Evolutionary conservation across 148 eudicot species (phyloP).

Genomic region (Cornus florida): DNA sequence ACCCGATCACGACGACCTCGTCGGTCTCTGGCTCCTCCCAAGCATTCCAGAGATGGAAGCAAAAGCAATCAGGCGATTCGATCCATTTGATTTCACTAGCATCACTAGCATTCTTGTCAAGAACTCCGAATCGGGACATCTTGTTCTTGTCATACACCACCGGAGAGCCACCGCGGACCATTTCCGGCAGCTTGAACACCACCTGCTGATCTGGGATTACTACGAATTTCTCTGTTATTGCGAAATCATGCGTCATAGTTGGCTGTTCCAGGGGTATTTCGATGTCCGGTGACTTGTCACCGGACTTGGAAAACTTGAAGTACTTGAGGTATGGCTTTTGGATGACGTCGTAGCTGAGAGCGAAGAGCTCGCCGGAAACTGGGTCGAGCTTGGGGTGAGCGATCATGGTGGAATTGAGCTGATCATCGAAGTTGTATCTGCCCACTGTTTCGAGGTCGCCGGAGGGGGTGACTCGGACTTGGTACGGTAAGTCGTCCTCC

Average conservation of each 20-base stretch:
- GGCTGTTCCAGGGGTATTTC: conserved; percentile 31
- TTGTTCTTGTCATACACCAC: conserved; percentile 35
- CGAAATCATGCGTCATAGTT: conserved; percentile 52
- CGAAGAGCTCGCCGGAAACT: conserved; percentile 34
- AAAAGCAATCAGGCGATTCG: conserved; percentile 35
- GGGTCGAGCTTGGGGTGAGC: conserved; percentile 51
- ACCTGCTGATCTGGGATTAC: conserved; percentile 45
- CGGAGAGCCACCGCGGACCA: conserved; percentile 45
- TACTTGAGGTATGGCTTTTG: conserved; percentile 41
- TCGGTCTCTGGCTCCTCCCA: conserved; percentile 46
- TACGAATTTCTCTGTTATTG: conserved; percentile 41
- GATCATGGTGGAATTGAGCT: conserved; percentile 29
- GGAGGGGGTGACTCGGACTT: conserved; percentile 19
- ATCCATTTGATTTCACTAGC: conserved; percentile 30
- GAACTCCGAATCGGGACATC: conserved; percentile 32
- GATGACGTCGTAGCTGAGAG: conserved; percentile 39
- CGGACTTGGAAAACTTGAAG: conserved; percentile 25
- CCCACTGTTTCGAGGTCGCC: conserved; percentile 36
- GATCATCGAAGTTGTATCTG: conserved; percentile 29
- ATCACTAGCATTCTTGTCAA: conserved; percentile 26
- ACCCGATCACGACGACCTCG: conserved; percentile 46
- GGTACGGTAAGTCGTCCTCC: conserved; percentile 45
- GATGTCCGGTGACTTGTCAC: conserved; percentile 34
- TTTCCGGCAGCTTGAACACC: conserved; percentile 42
- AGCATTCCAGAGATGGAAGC: conserved; percentile 48